Conservation (phyloP, 441 rosid species). For the Cnidoscolus chayamansa region DNA sequence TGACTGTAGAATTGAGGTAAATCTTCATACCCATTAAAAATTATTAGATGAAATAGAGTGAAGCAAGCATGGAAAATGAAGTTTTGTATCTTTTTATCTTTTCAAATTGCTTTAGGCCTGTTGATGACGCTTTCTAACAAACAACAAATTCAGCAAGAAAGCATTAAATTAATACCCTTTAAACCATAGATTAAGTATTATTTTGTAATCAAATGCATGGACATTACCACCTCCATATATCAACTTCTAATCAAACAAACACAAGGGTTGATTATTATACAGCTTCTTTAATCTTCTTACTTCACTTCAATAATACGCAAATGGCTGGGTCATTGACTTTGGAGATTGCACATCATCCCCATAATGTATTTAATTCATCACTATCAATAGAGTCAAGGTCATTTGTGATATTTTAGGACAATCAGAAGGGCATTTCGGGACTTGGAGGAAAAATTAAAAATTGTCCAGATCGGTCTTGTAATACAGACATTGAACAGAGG, state of each 20-base stretch:
- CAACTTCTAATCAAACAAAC: neutral
- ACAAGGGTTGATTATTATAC: no score
- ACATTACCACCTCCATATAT: neutral
- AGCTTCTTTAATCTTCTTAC: neutral
- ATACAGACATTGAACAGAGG: neutral
- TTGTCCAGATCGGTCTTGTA: neutral
- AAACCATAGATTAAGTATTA: neutral
- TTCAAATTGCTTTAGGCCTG: neutral
- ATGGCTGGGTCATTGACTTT: neutral
- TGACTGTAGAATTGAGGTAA: no score
- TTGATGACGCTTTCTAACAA: neutral
- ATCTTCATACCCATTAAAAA: no score
- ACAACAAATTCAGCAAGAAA: neutral
- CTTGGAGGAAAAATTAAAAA: neutral
- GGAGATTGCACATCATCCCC: neutral
- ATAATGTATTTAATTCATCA: no score
- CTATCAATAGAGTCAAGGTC: neutral
- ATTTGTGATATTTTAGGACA: neutral
- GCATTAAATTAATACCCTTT: neutral
- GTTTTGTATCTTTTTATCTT: no score
- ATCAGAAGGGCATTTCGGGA: neutral
- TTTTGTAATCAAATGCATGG: neutral
- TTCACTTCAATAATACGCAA: neutral
- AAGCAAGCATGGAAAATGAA: no score
- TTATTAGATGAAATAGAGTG: no score